Conservation (phyloP, 176 grass and related monocot species). For the Raddia guianensis region DNA sequence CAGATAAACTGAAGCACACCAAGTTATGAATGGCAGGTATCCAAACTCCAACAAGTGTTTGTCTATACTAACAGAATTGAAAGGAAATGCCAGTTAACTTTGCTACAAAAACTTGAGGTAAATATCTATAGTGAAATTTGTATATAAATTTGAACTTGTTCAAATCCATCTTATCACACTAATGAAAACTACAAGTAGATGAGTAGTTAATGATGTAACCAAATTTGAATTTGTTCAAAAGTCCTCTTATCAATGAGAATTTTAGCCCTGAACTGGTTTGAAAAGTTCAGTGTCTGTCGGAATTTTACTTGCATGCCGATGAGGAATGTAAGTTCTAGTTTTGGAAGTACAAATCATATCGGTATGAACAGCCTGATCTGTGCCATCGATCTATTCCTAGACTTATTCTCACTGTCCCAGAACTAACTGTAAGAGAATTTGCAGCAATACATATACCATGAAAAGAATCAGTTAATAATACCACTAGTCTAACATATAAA, state of each 20-base stretch:
- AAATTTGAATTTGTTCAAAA: background rate
- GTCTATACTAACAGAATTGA: background rate
- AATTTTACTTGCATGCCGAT: background rate
- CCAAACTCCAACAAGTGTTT: background rate
- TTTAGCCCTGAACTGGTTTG: background rate
- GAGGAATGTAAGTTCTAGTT: background rate
- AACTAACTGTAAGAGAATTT: constrained; percentile 2
- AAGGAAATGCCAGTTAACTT: background rate
- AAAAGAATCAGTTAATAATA: background rate
- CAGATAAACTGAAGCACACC: background rate
- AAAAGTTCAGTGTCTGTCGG: background rate
- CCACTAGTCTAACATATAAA: background rate
- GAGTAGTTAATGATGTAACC: constrained; percentile 15
- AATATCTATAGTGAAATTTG: background rate
- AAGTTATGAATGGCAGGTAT: background rate
- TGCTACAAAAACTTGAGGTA: background rate
- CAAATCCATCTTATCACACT: background rate
- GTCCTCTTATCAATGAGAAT: background rate
- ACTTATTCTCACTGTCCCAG: background rate
- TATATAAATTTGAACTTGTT: background rate
- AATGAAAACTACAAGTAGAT: background rate
- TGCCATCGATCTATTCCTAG: background rate
- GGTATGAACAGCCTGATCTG: background rate
- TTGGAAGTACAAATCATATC: background rate
- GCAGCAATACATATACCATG: background rate